Conservation (phyloP, 371 early-diverging fungal genomes). For the Coemansia sp. region DNA sequence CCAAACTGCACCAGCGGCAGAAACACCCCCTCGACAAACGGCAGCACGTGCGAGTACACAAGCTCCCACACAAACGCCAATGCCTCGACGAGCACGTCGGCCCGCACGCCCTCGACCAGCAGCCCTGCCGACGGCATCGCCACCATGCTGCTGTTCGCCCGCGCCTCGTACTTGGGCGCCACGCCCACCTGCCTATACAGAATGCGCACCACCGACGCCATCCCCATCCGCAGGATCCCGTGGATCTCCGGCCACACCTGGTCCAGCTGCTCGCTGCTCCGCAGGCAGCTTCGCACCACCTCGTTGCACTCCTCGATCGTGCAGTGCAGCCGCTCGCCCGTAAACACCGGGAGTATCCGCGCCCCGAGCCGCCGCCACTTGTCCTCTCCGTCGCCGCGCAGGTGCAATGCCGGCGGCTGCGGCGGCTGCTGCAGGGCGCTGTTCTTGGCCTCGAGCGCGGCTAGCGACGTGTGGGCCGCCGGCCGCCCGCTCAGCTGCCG, state of each 20-base stretch:
- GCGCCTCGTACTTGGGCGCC: constrained; percentile 23
- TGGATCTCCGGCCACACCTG: constrained; percentile 33
- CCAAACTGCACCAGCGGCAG: constrained; percentile 60
- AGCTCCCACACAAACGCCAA: constrained; percentile 84
- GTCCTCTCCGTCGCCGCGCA: constrained; percentile 51
- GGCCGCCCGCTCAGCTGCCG: constrained; percentile 2
- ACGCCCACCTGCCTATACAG: constrained; percentile 16
- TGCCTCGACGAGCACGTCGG: constrained; percentile 69
- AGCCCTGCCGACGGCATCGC: constrained; percentile 12
- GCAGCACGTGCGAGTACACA: constrained; percentile 79
- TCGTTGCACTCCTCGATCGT: constrained; percentile 83
- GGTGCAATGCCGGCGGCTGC: neutral
- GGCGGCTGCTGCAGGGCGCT: neutral
- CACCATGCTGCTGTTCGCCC: constrained; percentile 5
- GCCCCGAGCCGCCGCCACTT: constrained; percentile 75
- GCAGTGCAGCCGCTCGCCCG: constrained; percentile 80
- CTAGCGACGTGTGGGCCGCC: constrained; percentile 19
- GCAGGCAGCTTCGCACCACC: constrained; percentile 54
- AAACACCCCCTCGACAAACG: constrained; percentile 84
- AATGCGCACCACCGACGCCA: constrained; percentile 30
- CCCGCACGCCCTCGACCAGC: constrained; percentile 57
- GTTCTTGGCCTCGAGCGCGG: constrained; percentile 30
- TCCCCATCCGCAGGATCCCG: constrained; percentile 29
- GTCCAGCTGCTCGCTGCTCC: constrained; percentile 17
- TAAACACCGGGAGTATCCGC: constrained; percentile 78